Evolutionary conservation across 495 filamentous ascomycete species (phyloP).

Genomic region (Penicillium turbatum): DNA sequence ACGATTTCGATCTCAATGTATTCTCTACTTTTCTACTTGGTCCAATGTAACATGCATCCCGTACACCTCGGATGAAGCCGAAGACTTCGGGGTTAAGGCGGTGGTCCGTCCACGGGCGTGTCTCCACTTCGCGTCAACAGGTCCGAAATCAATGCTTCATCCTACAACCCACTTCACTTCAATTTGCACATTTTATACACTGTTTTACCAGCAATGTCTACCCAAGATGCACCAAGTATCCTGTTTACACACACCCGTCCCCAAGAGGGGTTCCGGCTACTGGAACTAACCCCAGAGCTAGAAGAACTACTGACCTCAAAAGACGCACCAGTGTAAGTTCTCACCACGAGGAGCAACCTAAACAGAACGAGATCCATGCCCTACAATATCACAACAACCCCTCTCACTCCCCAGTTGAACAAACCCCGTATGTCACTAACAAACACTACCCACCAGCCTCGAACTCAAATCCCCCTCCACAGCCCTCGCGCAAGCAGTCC

Average conservation of each 20-base stretch:
- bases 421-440: not conserved
- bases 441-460: constrained; percentile 50
- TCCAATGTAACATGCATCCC: not conserved
- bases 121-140: constrained; percentile 12
- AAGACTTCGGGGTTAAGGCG: constrained; percentile 18
- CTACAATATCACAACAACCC: not conserved
- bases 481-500: constrained; percentile 21
- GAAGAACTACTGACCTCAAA: constrained; percentile 59
- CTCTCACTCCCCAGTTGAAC: not conserved
- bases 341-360: not conserved
- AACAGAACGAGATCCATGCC: not conserved
- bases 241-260: constrained; percentile 58
- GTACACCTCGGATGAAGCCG: not conserved
- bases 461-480: constrained; percentile 55
- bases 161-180: not conserved
- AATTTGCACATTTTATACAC: not conserved
- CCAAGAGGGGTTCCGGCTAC: constrained; percentile 62
- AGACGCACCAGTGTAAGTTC: constrained; percentile 55
- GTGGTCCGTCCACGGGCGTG: constrained; percentile 31
- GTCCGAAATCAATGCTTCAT: constrained; percentile 7
- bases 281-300: constrained; percentile 78
- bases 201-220: constrained; percentile 47
- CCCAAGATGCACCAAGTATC: constrained; percentile 55
- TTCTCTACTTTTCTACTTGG: not conserved
- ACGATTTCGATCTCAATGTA: not conserved